A percentile compares a stretch with the other conserved stretches of the same genome.
Conservation (phyloP, 306 rosid genomes). For the Malus fusca region DNA sequence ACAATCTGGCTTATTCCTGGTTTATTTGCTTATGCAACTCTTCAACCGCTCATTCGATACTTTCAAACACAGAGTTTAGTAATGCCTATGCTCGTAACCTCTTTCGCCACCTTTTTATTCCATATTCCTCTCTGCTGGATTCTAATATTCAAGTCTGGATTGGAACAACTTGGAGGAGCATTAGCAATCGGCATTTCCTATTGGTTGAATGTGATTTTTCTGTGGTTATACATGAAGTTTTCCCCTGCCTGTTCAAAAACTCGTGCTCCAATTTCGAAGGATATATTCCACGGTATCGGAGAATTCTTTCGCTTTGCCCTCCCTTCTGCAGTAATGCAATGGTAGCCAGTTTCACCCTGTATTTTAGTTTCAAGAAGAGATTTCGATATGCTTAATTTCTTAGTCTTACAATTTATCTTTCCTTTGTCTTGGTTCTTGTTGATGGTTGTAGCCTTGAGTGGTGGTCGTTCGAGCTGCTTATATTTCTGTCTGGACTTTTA, state of each 20-base stretch:
- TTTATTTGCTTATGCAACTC: slow-evolving; percentile 36
- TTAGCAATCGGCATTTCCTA: slow-evolving; percentile 41
- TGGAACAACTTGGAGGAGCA: slow-evolving; percentile 43
- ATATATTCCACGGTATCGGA: slow-evolving; percentile 34
- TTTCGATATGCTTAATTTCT: background rate
- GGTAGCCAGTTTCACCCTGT: slow-evolving; percentile 9
- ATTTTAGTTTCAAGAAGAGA: background rate
- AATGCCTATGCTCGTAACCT: slow-evolving; percentile 36
- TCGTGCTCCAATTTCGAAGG: slow-evolving; percentile 37
- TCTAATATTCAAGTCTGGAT: slow-evolving; percentile 37
- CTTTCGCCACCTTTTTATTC: slow-evolving; percentile 17
- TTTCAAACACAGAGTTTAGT: slow-evolving; percentile 49
- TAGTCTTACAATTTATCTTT: background rate
- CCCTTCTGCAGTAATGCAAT: slow-evolving; percentile 55
- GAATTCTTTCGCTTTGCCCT: slow-evolving; percentile 46
- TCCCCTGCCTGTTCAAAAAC: slow-evolving; percentile 45
- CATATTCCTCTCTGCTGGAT: slow-evolving; percentile 46
- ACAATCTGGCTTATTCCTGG: slow-evolving; percentile 43
- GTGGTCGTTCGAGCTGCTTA: slow-evolving; percentile 56
- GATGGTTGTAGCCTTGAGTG: slow-evolving; percentile 33
- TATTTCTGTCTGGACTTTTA: slow-evolving; percentile 45
- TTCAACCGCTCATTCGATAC: slow-evolving; percentile 39
- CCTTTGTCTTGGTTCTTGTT: background rate
- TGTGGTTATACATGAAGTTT: slow-evolving; percentile 38
- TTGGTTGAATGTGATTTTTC: slow-evolving; percentile 43